phyloP scores from a whole-genome alignment of 2,329 filamentous ascomycete genomes.

The Scedosporium apiospermum region DNA sequence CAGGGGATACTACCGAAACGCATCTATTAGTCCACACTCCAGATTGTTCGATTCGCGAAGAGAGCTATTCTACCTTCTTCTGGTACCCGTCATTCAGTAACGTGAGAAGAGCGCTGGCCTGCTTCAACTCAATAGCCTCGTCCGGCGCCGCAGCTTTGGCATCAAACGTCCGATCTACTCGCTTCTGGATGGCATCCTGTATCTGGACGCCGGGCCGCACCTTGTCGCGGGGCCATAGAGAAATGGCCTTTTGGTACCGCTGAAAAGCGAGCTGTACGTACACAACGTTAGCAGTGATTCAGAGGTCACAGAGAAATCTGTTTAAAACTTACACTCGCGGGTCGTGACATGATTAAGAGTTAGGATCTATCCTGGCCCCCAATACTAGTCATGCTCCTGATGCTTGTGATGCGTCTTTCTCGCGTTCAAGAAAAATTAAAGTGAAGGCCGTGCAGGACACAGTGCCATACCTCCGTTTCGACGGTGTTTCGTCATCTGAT shows the following conservation, averaged over 20 bases:
- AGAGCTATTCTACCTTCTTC: conserved; percentile 38
- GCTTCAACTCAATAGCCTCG: conserved; percentile 41
- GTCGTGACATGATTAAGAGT: conserved; percentile 12
- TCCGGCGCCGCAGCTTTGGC: neutral
- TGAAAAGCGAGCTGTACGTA: conserved; percentile 10
- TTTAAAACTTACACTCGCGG: conserved; percentile 12
- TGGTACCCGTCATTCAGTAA: conserved; percentile 51
- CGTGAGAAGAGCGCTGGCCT: conserved; percentile 50
- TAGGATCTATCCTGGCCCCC: neutral
- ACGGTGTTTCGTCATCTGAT: conserved; percentile 7
- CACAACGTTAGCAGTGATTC: neutral
- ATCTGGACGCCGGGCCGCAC: conserved; percentile 56
- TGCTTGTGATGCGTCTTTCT: neutral
- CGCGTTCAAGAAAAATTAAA: conserved; percentile 1
- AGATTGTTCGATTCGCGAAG: conserved; percentile 7
- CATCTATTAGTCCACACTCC: conserved; percentile 11
- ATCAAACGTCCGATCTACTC: conserved; percentile 15
- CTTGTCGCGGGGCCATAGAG: conserved; percentile 54
- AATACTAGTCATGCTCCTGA: neutral
- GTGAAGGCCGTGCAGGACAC: neutral
- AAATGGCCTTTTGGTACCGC: conserved; percentile 40
- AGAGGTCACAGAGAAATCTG: neutral
- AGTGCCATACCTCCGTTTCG: conserved; percentile 5
- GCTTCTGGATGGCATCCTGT: conserved; percentile 40
- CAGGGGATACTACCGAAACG: conserved; percentile 1